Evolutionary conservation across 179 eudicot genomes (phyloP).

Genomic region (Silene coronaria): DNA sequence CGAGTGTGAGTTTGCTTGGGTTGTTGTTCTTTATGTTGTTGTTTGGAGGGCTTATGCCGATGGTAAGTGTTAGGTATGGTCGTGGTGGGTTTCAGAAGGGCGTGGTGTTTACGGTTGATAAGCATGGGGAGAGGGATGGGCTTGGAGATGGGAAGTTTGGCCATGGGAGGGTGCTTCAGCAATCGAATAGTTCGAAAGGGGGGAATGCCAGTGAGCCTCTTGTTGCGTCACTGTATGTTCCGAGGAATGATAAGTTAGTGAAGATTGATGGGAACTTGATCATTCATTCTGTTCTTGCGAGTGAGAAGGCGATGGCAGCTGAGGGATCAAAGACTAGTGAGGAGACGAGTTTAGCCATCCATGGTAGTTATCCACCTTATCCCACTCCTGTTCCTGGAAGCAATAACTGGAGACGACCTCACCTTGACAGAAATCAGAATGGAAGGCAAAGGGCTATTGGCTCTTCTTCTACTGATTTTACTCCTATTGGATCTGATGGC

Average conservation of each 20-base stretch:
- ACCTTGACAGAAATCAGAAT: conserved; percentile 39
- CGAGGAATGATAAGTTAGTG: conserved; percentile 88
- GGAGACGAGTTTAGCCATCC: conserved; percentile 64
- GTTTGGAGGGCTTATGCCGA: conserved; percentile 74
- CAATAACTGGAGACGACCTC: conserved; percentile 50
- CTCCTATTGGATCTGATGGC: conserved; percentile 49
- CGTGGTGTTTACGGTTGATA: conserved; percentile 46
- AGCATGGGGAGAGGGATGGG: conserved; percentile 34
- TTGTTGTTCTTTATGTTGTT: conserved; percentile 63
- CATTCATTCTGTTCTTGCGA: conserved; percentile 86
- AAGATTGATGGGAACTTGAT: conserved; percentile 96
- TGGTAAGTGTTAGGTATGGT: conserved; percentile 59
- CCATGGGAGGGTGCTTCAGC: conserved; percentile 27
- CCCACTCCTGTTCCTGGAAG: conserved; percentile 42
- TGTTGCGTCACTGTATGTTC: conserved; percentile 77
- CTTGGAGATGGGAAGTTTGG: conserved; percentile 22
- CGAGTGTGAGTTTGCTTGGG: conserved; percentile 81
- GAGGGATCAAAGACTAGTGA: conserved; percentile 25
- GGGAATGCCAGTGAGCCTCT: conserved; percentile 64
- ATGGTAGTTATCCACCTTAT: conserved; percentile 46
- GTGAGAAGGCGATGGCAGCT: conserved; percentile 63
- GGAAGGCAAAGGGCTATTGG: conserved; percentile 61
- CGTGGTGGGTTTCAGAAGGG: conserved; percentile 38
- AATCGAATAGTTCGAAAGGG: conserved; percentile 27
- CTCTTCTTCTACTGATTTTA: conserved; percentile 41